phyloP scores from a whole-genome alignment of 1,284 basidiomycete genomes.

The Ganoderma meredithae region DNA sequence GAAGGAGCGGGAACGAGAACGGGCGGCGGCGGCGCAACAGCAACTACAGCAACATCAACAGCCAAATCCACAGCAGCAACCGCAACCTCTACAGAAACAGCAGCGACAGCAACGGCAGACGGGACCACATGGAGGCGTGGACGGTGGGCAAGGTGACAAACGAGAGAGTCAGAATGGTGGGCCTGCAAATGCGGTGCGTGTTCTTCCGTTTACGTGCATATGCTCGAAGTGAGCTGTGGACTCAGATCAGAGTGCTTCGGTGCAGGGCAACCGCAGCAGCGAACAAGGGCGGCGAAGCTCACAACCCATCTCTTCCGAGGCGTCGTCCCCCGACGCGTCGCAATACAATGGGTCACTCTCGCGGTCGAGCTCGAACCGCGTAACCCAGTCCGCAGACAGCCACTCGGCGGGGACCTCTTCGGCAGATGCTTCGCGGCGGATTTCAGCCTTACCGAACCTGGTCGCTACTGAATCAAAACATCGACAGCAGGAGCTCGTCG shows the following conservation, averaged over 20 bases:
- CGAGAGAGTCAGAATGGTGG: constrained; percentile 23
- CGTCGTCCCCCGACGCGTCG: constrained; percentile 28
- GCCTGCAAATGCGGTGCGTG: constrained; percentile 26
- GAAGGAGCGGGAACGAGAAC: constrained; percentile 48
- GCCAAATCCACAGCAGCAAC: constrained; percentile 25
- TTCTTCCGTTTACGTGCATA: not conserved
- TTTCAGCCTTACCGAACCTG: constrained; percentile 21
- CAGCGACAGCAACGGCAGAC: constrained; percentile 13
- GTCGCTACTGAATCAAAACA: constrained; percentile 27
- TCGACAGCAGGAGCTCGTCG: constrained; percentile 29
- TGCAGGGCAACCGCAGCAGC: constrained; percentile 12
- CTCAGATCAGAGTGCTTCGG: constrained; percentile 9
- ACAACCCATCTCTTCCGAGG: constrained; percentile 25
- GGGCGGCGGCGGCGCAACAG: constrained; percentile 36
- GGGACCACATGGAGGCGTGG: constrained; percentile 15
- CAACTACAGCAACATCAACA: constrained; percentile 34
- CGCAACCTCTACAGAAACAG: constrained; percentile 24
- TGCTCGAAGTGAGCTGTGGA: not conserved
- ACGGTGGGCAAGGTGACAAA: constrained; percentile 28
- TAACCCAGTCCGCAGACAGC: constrained; percentile 25
- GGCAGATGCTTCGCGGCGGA: constrained; percentile 20
- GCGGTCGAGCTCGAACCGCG: constrained; percentile 27
- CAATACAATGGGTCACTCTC: constrained; percentile 26
- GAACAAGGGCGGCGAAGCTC: constrained; percentile 25
- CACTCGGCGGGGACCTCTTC: constrained; percentile 27